phyloP scores from a whole-genome alignment of 1,284 basidiomycete genomes.

The Cryptococcus sp. region DNA sequence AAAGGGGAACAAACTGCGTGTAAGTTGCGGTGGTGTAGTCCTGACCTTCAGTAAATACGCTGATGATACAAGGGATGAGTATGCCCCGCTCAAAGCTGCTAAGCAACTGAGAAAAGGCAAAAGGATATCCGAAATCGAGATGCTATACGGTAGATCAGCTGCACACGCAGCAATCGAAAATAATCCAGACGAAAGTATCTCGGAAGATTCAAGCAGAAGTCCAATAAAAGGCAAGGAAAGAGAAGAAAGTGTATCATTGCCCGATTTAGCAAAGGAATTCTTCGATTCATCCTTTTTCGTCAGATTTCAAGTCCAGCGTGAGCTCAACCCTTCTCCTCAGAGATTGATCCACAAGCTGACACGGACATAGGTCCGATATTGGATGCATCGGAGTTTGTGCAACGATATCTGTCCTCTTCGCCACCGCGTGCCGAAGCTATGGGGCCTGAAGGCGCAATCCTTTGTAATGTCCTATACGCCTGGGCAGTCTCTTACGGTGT shows the following conservation, averaged over 20 bases:
- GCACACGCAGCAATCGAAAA: conserved; percentile 28
- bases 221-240: conserved; percentile 18
- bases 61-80: conserved; percentile 61
- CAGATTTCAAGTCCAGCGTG: conserved; percentile 75
- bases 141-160: conserved; percentile 33
- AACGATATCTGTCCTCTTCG: conserved; percentile 52
- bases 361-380: conserved; percentile 45
- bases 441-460: conserved; percentile 50
- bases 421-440: conserved; percentile 56
- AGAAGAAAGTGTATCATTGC: conserved; percentile 51
- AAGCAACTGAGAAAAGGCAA: conserved; percentile 76
- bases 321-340: conserved; percentile 23
- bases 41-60: not conserved
- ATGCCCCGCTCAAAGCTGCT: conserved; percentile 77
- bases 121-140: conserved; percentile 72
- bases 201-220: conserved; percentile 12
- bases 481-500: conserved; percentile 84
- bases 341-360: not conserved
- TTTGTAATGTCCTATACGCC: conserved; percentile 59
- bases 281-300: conserved; percentile 76
- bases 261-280: conserved; percentile 68
- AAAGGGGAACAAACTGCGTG: conserved; percentile 79
- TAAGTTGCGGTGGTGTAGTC: conserved; percentile 49
- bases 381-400: conserved; percentile 63
- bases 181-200: conserved; percentile 14